Evolutionary conservation across 1,139 yeast genomes (phyloP), one percentile per base, ranked within the genome.

Genomic region (Pichia sp.): DNA sequence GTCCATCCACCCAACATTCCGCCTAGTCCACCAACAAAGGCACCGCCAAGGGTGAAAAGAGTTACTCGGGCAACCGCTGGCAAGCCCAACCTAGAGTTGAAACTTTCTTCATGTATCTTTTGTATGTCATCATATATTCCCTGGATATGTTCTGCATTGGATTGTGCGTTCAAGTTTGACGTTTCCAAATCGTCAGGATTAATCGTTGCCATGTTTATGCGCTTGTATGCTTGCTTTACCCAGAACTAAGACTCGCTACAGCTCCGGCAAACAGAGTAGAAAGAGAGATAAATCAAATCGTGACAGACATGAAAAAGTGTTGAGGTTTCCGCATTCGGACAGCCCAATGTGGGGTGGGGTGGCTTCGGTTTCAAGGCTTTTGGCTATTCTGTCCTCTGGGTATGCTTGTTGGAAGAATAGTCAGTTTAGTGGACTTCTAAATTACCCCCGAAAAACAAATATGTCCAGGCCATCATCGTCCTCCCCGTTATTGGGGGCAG

Each of bases 1-100:
- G 76, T 75, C 59, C 80, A 80, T 1, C 95, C 91, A 28, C 74
- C 72, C 51, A 78, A 76, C 62, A 85, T 77, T 2, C 96, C 96
- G 10, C 79, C 72, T 44, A 79, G 60, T 1, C 79, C 75, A 0
- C 93, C 95, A n/a, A 79, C 69, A 1, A 76, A 56, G 0, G 82
- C 81, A 2, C 80, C 74, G 3, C 69, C 60, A 0, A 67, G 51
- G 0, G 70, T 66, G 1, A 76, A 66, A 6, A 73, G 50, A 0
- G 74, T 61, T 1, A 79, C 55, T 13, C 83, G 63, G 9, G 69
- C 60, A 4, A 56, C 53, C 1, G 80, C 71, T 2, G 72, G 71
- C 7, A 78, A 51, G 5, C 73, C 71, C 28, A 78, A 66, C 34
- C 82, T 50, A 21, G 71, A 67, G 30, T 62, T 58, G 19, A 50